These are phyloP conservation scores for Aureobasidium vineae DNA, from an alignment of 2,329 filamentous ascomycete species.

Conservation along the genomic window DNA sequence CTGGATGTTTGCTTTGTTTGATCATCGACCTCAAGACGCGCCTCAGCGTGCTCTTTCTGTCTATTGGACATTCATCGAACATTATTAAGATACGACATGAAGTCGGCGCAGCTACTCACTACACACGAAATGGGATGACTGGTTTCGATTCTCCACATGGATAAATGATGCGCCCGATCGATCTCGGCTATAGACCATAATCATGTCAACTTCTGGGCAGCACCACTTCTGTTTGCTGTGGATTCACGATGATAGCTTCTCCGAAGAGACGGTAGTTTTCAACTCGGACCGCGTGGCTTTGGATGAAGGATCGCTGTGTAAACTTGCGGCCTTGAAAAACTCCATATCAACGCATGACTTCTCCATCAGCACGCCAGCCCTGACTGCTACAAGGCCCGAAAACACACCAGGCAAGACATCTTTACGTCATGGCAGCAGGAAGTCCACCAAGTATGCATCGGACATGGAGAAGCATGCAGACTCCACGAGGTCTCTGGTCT, in stretches of 20 bases:
- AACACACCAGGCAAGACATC: conserved; percentile 17
- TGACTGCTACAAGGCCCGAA: not conserved
- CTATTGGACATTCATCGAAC: not conserved
- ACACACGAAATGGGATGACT: not conserved
- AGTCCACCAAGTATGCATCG: conserved; percentile 6
- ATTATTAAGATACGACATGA: not conserved
- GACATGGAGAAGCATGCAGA: conserved; percentile 26
- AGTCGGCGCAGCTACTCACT: not conserved
- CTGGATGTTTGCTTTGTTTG: conserved; percentile 13
- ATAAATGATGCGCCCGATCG: not conserved
- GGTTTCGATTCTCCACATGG: not conserved
- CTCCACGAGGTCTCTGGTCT: conserved; percentile 26
- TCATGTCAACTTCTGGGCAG: conserved; percentile 14
- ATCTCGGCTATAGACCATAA: not conserved
- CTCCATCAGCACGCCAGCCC: conserved; percentile 12
- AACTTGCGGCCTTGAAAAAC: conserved; percentile 24
- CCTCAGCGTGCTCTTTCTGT: not conserved
- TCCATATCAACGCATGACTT: conserved; percentile 24
- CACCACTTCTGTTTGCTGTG: conserved; percentile 26
- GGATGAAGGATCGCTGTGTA: conserved; percentile 19
- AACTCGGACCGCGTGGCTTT: conserved; percentile 26
- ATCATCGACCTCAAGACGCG: not conserved
- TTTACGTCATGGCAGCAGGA: conserved; percentile 21
- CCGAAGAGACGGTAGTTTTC: conserved; percentile 27
- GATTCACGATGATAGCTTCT: conserved; percentile 29